A percentile compares a stretch with the other conserved stretches of the same genome.
Conservation (phyloP, 139 green algal species). For the Tetratostichococcus sp. region DNA sequence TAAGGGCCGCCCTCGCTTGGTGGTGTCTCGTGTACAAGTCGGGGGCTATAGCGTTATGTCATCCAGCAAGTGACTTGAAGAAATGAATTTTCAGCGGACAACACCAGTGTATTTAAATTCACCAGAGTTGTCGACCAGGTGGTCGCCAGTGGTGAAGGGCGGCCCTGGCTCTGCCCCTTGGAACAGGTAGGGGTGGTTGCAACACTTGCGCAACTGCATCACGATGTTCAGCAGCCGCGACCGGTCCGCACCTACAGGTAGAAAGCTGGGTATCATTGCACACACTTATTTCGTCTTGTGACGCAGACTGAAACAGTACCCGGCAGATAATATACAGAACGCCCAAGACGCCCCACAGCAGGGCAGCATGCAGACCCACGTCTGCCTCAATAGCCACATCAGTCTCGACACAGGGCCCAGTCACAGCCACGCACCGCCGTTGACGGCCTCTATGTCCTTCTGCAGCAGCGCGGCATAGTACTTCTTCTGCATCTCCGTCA, state of each 20-base stretch:
- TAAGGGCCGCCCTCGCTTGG: too few relatives aligned
- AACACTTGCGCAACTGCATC: constrained; percentile 99
- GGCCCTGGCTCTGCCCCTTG: constrained; percentile 91
- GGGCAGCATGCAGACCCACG: too few relatives aligned
- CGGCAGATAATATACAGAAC: neutral
- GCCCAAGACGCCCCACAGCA: neutral
- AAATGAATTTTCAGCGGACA: too few relatives aligned
- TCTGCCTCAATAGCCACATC: neutral
- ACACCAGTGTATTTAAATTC: too few relatives aligned
- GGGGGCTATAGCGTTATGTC: too few relatives aligned
- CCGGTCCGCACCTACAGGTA: constrained; percentile 61
- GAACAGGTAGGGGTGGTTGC: constrained; percentile 93
- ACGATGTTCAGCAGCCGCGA: constrained; percentile 97
- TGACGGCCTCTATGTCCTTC: constrained; percentile 88
- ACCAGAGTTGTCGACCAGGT: constrained; percentile 78
- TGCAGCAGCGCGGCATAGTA: constrained; percentile 89
- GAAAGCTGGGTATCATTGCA: too few relatives aligned
- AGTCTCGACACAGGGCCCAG: too few relatives aligned
- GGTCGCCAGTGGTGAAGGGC: constrained; percentile 86
- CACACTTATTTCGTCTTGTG: too few relatives aligned
- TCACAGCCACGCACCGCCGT: constrained; percentile 50
- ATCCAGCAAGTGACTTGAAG: too few relatives aligned
- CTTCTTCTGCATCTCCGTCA: constrained; percentile 87
- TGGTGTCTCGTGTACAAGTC: too few relatives aligned
- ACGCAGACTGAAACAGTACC: too few relatives aligned